Conservation (phyloP, 2,329 filamentous ascomycete species). For the Leptographium flavum region DNA sequence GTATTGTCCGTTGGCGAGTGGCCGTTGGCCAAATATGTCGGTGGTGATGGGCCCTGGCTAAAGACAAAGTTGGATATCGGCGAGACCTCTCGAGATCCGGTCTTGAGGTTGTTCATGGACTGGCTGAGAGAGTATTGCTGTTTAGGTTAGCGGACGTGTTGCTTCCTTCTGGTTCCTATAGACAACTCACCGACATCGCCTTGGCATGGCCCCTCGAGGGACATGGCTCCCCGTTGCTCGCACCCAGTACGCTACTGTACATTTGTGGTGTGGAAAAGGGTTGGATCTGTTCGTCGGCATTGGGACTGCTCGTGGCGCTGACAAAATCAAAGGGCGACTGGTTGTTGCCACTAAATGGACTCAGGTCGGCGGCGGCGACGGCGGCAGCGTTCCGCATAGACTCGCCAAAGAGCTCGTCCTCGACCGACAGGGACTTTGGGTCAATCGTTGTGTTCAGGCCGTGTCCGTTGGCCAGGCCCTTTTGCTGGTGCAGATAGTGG, state of each 20-base stretch:
- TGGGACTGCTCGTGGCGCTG: constrained; percentile 43
- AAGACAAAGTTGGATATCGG: constrained; percentile 36
- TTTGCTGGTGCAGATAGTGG: not conserved
- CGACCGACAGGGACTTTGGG: constrained; percentile 14
- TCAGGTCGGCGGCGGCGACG: constrained; percentile 1
- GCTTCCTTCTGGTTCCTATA: too few species aligned
- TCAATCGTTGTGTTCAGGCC: constrained; percentile 18
- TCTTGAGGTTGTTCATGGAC: constrained; percentile 33
- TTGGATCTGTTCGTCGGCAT: constrained; percentile 13
- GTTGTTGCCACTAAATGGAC: constrained; percentile 8
- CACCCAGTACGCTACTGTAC: constrained; percentile 11
- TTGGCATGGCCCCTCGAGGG: constrained; percentile 21
- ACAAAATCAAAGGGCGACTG: constrained; percentile 30
- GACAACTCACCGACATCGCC: constrained; percentile 25
- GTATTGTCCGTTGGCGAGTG: constrained; percentile 28
- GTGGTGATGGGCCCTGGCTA: constrained; percentile 38
- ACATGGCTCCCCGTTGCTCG: not conserved
- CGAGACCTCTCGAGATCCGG: constrained; percentile 37
- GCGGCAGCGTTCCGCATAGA: not conserved
- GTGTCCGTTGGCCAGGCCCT: constrained; percentile 9
- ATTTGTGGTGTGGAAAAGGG: constrained; percentile 5
- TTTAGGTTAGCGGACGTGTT: too few species aligned
- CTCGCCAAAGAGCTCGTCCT: constrained; percentile 12
- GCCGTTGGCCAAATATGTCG: constrained; percentile 29
- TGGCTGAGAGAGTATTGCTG: constrained; percentile 38